A percentile compares a stretch with the other conserved stretches of the same genome.
These are phyloP conservation scores for Cercospora brassicicola DNA, from an alignment of 2,329 filamentous ascomycete genomes.

Conservation along the genomic window DNA sequence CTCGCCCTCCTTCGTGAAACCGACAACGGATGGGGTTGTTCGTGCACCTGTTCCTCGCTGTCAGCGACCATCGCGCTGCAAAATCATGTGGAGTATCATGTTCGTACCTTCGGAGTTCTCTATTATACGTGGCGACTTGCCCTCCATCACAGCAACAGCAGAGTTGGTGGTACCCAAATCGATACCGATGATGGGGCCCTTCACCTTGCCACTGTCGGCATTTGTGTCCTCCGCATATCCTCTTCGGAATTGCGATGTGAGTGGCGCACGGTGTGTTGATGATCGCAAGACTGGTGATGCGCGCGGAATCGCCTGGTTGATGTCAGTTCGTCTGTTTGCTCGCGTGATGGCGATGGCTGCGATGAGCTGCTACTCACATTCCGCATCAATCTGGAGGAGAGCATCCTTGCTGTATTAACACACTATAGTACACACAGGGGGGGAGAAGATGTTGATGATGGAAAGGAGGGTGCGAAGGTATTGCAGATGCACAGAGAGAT, in stretches of 20 bases:
- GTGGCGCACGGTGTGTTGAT: conserved; percentile 59
- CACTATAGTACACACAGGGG: conserved; percentile 27
- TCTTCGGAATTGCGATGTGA: conserved; percentile 69
- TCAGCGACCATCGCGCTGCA: conserved; percentile 20
- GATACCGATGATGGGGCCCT: conserved; percentile 96
- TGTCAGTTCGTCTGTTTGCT: conserved; percentile 29
- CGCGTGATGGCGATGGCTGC: conserved; percentile 30
- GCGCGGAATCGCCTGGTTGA: conserved; percentile 37
- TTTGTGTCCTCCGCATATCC: conserved; percentile 60
- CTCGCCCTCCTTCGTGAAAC: conserved; percentile 93
- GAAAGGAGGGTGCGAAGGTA: conserved; percentile 9
- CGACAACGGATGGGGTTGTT: conserved; percentile 91
- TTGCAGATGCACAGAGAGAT: conserved; percentile 10
- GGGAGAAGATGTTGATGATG: conserved; percentile 15
- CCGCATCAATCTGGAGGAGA: conserved; percentile 40
- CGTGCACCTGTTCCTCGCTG: conserved; percentile 63
- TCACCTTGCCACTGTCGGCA: conserved; percentile 73
- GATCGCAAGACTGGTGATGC: conserved; percentile 40
- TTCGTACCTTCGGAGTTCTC: conserved; percentile 88
- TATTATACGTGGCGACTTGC: conserved; percentile 91
- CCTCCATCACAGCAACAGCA: conserved; percentile 95
- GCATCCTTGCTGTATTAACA: conserved; percentile 35
- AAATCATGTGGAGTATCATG: conserved; percentile 19
- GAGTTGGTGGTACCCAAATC: conserved; percentile 98
- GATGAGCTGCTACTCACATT: conserved; percentile 34